These are phyloP conservation scores for Dictyostelium intermedium DNA, from an alignment of 78 protist genomes.

Conservation along the genomic window DNA sequence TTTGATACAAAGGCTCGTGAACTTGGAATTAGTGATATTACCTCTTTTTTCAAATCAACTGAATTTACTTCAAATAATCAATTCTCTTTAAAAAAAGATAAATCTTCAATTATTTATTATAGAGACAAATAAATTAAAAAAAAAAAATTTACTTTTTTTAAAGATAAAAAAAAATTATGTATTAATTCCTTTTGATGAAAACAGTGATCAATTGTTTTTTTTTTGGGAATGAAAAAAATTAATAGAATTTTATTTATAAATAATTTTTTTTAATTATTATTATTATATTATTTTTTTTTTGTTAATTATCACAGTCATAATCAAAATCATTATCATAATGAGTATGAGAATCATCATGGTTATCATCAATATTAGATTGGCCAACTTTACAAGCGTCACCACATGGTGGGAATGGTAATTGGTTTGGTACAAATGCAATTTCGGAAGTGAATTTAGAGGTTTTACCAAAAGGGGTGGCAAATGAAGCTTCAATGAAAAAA, in stretches of 20 bases:
- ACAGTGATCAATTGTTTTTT: too few relatives aligned
- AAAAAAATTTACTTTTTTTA: not conserved
- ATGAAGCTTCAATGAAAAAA: not conserved
- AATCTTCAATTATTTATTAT: not conserved
- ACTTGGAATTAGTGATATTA: conserved; percentile 40
- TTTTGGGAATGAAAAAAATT: too few relatives aligned
- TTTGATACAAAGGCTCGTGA: conserved; percentile 62
- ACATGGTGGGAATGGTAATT: not conserved
- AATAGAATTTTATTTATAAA: too few relatives aligned
- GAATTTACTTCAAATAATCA: not conserved
- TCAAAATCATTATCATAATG: not conserved
- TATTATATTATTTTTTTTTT: not conserved
- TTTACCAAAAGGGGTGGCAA: not conserved
- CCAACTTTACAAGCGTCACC: not conserved
- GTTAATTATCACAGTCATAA: not conserved
- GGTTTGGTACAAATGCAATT: not conserved
- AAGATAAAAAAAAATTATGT: too few relatives aligned
- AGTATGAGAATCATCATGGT: not conserved
- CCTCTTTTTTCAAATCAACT: conserved; percentile 11
- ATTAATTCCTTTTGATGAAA: too few relatives aligned
- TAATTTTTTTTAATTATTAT: not conserved
- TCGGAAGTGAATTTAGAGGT: not conserved
- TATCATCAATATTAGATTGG: not conserved
- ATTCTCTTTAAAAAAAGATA: not conserved
- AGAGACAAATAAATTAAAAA: not conserved